Percentiles rank a stretch among this genome's conserved stretches.
Conservation (phyloP, 1,284 basidiomycete species). For the Fomitopsis betulina region DNA sequence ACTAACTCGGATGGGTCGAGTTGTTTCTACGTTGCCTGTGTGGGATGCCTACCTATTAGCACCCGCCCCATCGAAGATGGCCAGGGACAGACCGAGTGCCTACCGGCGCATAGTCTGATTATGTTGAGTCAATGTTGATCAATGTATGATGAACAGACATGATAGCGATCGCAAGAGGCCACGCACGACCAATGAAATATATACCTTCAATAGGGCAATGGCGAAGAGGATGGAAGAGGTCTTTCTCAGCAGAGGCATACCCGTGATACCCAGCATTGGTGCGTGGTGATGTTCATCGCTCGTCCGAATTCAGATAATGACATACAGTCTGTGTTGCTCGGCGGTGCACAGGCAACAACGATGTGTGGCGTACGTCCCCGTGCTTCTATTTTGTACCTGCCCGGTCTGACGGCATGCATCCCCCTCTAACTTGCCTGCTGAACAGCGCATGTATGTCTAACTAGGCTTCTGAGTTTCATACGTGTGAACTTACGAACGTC, state of each 20-base stretch:
- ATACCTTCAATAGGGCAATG: slow-evolving; percentile 67
- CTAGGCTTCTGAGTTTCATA: not conserved
- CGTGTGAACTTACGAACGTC: slow-evolving; percentile 7
- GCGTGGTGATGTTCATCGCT: slow-evolving; percentile 16
- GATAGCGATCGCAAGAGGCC: slow-evolving; percentile 83
- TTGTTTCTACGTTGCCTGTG: not conserved
- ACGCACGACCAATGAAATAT: slow-evolving; percentile 81
- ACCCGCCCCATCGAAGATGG: not conserved
- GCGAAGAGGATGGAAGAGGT: slow-evolving; percentile 67
- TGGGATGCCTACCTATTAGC: not conserved
- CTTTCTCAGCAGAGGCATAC: slow-evolving; percentile 67
- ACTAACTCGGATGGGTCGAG: not conserved
- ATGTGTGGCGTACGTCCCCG: slow-evolving; percentile 73
- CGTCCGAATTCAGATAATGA: not conserved
- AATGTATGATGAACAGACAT: slow-evolving; percentile 48
- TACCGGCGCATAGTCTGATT: not conserved
- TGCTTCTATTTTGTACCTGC: slow-evolving; percentile 1
- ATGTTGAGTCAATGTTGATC: slow-evolving; percentile 1
- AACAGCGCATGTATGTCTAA: slow-evolving; percentile 55
- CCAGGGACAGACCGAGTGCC: not conserved
- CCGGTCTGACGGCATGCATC: slow-evolving; percentile 5
- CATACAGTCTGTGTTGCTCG: not conserved
- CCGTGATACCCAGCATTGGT: slow-evolving; percentile 84
- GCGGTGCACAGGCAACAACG: slow-evolving; percentile 66
- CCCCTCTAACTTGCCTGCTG: slow-evolving; percentile 12